Evolutionary conservation across 2,329 filamentous ascomycete species (phyloP).

Genomic region (Camillea tinctor): DNA sequence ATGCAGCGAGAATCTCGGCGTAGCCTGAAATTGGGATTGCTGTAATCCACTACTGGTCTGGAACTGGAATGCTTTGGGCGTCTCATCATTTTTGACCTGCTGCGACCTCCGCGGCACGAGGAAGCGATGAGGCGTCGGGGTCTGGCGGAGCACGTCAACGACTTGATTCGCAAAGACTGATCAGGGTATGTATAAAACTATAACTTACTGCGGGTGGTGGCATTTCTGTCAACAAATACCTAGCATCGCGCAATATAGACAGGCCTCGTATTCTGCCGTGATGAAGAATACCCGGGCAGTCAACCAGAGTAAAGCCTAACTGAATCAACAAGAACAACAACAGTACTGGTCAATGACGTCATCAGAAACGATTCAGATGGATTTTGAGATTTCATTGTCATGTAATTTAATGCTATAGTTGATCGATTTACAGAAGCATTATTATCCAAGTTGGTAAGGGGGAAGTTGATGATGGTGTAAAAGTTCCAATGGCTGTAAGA

Average conservation of each 20-base stretch:
- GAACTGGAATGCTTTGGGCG: slow-evolving; percentile 25
- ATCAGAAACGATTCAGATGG: slow-evolving; percentile 1
- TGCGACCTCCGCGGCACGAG: slow-evolving; percentile 31
- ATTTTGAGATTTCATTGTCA: background rate
- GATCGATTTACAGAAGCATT: background rate
- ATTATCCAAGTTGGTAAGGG: background rate
- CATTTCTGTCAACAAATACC: background rate
- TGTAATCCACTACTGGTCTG: slow-evolving; percentile 3
- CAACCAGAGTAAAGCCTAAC: background rate
- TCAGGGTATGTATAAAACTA: slow-evolving; percentile 4
- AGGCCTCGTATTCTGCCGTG: background rate
- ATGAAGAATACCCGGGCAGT: background rate
- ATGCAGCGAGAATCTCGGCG: slow-evolving; percentile 33
- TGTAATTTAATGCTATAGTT: background rate
- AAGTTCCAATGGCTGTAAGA: background rate
- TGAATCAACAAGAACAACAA: background rate
- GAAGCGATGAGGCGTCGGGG: slow-evolving; percentile 34
- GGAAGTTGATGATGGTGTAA: background rate
- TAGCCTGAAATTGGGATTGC: slow-evolving; percentile 33
- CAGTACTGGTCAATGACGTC: slow-evolving; percentile 8
- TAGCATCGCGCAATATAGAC: slow-evolving; percentile 6
- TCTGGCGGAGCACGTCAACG: slow-evolving; percentile 18
- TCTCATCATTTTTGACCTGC: slow-evolving; percentile 19
- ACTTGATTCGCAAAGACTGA: background rate
- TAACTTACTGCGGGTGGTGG: slow-evolving; percentile 27